Conservation (phyloP, 2,329 filamentous ascomycete species). For the Colletotrichum sp. region DNA sequence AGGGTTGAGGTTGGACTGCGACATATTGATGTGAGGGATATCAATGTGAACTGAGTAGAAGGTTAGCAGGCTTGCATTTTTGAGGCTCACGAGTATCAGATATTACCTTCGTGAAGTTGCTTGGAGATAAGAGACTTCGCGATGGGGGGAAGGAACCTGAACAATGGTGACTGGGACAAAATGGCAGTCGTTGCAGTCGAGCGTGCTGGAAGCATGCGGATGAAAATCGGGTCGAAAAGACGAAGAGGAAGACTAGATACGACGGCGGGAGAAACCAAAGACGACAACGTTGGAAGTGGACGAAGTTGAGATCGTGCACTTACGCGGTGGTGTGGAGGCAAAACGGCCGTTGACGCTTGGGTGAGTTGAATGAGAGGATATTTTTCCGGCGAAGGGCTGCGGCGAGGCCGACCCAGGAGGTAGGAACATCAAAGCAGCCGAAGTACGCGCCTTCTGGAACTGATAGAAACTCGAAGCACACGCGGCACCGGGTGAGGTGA, state of each 20-base stretch:
- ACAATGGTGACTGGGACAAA: background rate
- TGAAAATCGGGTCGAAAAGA: background rate
- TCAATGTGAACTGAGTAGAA: background rate
- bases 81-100: background rate
- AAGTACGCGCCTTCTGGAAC: background rate
- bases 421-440: too few species aligned
- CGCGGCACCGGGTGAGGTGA: background rate
- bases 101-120: background rate
- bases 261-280: too few species aligned
- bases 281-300: too few species aligned
- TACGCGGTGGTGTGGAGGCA: background rate
- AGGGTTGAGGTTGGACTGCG: background rate
- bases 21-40: background rate
- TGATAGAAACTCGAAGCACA: background rate
- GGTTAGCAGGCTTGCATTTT: background rate
- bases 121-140: background rate
- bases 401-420: too few species aligned
- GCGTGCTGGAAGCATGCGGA: background rate
- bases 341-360: background rate
- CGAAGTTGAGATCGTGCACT: too few species aligned
- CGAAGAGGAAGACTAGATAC: too few species aligned
- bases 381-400: too few species aligned
- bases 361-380: background rate
- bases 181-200: background rate
- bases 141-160: background rate